Evolutionary conservation across 1,284 basidiomycete species (phyloP), one percentile per base, ranked within the genome.

Genomic region (Ganoderma resinaceum): DNA sequence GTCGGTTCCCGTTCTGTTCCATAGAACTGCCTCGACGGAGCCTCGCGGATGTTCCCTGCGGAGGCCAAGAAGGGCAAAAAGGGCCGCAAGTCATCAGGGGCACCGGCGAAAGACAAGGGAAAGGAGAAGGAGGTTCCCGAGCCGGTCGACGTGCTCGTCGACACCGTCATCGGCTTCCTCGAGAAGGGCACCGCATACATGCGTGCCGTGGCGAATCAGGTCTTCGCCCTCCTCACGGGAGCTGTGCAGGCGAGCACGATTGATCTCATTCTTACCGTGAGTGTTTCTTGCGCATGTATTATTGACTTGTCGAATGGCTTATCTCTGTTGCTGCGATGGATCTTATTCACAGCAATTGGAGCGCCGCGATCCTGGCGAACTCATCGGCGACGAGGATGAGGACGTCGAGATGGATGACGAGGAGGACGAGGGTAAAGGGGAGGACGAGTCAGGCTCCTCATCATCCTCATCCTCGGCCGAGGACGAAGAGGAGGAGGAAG

Each of bases 141-240:
- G 53, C 91, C 95, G 1, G 89, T 97, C 63, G 96, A 98, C 74
- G 81, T 96, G 40, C 85, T 99, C 46, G 91, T 97, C 61, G 97
- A 99, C 77, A 87, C 88, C 31, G 88, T 99, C 67, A 93, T 99
- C 66, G 95, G 94, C 9, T 91, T 95, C 76, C 82, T 99, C 62
- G 96, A 99, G 78, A 88, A 92, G 70, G 91, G 93, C 2, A 95
- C 92, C 12, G 89, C 90, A 43, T 97, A 95, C 80, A 86, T 95
- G 79, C 91, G 95, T 29, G 87, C 90, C 0, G 84, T 96, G 26
- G 93, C 93, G 9, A 96, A 92, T 69, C 90, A 95, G 72, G 91
- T 91, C 5, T 98, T 99, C 77, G 87, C 89, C 26, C 84, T 93
- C 64, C 84, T 98, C 33, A 89, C 92, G 33, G 84, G 87, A 12